These are phyloP conservation scores for Pythium brachiatum DNA, from an alignment of 352 stramenopile genomes.

Conservation along the genomic window DNA sequence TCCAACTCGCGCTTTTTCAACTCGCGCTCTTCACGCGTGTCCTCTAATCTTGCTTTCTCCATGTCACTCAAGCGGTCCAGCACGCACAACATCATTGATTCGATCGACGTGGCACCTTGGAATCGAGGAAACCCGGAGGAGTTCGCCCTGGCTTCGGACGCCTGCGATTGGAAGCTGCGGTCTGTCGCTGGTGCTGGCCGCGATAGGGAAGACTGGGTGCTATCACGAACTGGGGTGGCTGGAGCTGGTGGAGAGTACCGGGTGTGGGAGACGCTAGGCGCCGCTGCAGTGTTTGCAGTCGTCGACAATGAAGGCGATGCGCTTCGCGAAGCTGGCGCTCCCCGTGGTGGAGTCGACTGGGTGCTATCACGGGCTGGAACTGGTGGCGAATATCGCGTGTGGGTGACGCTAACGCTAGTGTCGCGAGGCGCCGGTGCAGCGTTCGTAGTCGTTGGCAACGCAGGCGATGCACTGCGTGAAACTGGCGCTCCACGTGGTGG, in stretches of 20 bases:
- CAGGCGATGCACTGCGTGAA: no score
- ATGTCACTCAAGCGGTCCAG: constrained; percentile 11
- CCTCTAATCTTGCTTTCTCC: constrained; percentile 3
- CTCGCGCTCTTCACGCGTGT: background rate
- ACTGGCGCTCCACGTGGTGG: background rate
- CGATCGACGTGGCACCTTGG: background rate
- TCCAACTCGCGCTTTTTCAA: background rate
- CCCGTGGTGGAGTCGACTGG: background rate
- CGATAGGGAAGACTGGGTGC: no score
- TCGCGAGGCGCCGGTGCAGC: no score
- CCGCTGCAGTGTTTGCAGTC: background rate
- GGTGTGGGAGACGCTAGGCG: no score
- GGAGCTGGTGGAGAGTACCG: no score
- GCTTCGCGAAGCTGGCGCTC: background rate
- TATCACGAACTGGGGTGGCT: background rate
- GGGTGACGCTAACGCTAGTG: no score
- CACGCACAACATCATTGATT: background rate
- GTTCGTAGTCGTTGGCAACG: background rate
- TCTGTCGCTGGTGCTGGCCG: no score
- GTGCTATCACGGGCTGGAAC: background rate
- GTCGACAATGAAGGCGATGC: no score
- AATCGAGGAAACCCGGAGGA: background rate
- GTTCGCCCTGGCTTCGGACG: background rate
- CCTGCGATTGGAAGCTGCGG: background rate
- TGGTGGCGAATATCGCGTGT: background rate